Evolutionary conservation across 1,284 basidiomycete species (phyloP), one percentile per base, ranked within the genome.

Genomic region (Abortiporus biennis): DNA sequence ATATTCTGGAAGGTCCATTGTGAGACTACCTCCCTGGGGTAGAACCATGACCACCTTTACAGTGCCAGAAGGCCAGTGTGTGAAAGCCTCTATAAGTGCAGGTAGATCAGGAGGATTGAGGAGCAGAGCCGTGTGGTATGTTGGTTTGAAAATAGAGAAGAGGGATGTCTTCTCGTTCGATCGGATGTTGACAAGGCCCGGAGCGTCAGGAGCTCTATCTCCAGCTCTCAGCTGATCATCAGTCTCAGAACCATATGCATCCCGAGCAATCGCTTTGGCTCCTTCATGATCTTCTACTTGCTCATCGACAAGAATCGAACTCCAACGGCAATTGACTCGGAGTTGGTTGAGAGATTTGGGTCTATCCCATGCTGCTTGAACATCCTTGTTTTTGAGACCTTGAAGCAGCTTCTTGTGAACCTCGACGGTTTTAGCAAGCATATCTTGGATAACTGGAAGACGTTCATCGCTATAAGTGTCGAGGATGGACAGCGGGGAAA

Each of bases 241-340:
- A n/a, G 33, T 34, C 17, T 34, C 22, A 43, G 29, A 47, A 42
- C 20, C 46, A 31, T 20, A 49, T 34, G 41, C 38, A 22, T 30
- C 50, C 27, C 27, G 53, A 49, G n/a, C 45, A 19, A 29, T 50
- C 39, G n/a, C 34, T 4, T 22, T 38, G 20, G 34, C 15, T 31
- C 25, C 39, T 2, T 23, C 13, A 22, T 40, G 6, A 46, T 41
- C 29, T 9, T 32, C 27, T 2, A 23, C 12, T 2, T 52, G 49
- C 39, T 67, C 67, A 40, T 73, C 69, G n/a, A 69, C 29, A 17
- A 72, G 61, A 36, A 72, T 62, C 3, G 64, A 55, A 49, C 71
- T 73, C 62, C 67, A 66, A 16, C 71, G 62, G 45, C 68, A 74
- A 52, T 73, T 73, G 25, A 74, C 61, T 1, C 70, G 70, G 29